Evolutionary conservation across 495 filamentous ascomycete genomes (phyloP).

Genomic region (Penicillium canariense): DNA sequence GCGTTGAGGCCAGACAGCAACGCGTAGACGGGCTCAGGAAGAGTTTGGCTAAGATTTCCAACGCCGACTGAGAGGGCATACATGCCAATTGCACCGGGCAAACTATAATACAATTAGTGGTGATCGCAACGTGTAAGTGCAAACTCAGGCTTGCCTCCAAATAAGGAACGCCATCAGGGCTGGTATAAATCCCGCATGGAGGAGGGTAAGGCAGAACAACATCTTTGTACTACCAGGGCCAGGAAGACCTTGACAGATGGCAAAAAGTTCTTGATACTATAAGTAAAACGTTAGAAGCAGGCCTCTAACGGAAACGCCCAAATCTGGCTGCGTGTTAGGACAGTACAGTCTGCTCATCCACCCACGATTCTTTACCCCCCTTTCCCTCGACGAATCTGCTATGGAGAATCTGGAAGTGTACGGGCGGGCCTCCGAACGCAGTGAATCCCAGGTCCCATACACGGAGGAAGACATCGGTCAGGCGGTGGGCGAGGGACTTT

Average conservation of each 20-base stretch:
- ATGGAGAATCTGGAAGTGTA: constrained; percentile 69
- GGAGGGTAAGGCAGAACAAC: constrained; percentile 68
- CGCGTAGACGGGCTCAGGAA: constrained; percentile 69
- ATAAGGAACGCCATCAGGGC: constrained; percentile 65
- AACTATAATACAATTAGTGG: constrained; percentile 31
- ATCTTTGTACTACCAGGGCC: constrained; percentile 81
- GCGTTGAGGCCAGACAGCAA: constrained; percentile 77
- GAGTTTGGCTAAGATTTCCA: constrained; percentile 53
- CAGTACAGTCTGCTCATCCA: constrained; percentile 72
- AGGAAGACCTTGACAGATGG: constrained; percentile 70
- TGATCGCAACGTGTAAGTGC: not conserved
- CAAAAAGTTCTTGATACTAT: constrained; percentile 82
- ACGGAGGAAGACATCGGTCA: constrained; percentile 40
- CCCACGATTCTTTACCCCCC: constrained; percentile 56
- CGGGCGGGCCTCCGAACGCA: constrained; percentile 68
- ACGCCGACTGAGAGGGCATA: constrained; percentile 69
- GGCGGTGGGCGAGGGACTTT: constrained; percentile 6
- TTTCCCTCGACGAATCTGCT: constrained; percentile 60
- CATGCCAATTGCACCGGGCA: constrained; percentile 78
- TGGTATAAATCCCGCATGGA: constrained; percentile 60
- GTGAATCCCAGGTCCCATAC: constrained; percentile 72
- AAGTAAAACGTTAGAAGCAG: not conserved
- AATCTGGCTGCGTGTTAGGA: no score
- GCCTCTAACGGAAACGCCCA: no score
- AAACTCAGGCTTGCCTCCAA: constrained; percentile 69